Percentiles rank a stretch among this genome's conserved stretches.
Evolutionary conservation across 208 protist genomes (phyloP).

Genomic region (Trypanosoma boissoni): DNA sequence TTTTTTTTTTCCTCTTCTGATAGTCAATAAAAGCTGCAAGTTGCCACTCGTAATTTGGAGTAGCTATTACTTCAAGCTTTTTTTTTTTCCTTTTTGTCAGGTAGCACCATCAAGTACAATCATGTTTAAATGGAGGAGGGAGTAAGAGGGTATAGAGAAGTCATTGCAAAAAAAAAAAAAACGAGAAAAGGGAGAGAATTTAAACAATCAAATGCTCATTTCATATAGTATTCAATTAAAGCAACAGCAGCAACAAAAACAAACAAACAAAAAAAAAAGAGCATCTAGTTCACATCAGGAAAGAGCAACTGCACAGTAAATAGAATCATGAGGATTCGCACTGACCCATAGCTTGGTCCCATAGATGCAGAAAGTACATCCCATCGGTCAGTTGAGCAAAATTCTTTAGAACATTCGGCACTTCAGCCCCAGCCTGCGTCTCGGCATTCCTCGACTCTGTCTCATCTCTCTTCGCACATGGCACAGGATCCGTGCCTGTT

Average conservation of each 20-base stretch:
- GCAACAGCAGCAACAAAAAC: not conserved
- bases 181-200: conserved; percentile 8
- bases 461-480: too few species aligned
- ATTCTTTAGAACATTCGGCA: not conserved
- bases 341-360: conserved; percentile 17
- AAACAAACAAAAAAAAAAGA: not conserved
- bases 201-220: conserved; percentile 2
- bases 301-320: too few species aligned
- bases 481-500: too few species aligned
- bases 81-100: too few species aligned
- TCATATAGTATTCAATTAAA: not conserved
- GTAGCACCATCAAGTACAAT: too few species aligned
- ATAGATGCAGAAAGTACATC: conserved; percentile 31
- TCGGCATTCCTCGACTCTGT: not conserved
- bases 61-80: too few species aligned
- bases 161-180: conserved; percentile 1
- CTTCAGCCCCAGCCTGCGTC: conserved; percentile 6
- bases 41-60: too few species aligned
- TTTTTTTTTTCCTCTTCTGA: not conserved
- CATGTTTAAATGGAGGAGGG: not conserved
- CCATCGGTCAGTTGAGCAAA: conserved; percentile 12
- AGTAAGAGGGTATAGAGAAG: not conserved
- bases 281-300: too few species aligned
- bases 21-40: too few species aligned
- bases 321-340: too few species aligned